A percentile compares a stretch with the other conserved stretches of the same genome.
Evolutionary conservation across 2,329 filamentous ascomycete species (phyloP).

Genomic region (Botrytis aclada): DNA sequence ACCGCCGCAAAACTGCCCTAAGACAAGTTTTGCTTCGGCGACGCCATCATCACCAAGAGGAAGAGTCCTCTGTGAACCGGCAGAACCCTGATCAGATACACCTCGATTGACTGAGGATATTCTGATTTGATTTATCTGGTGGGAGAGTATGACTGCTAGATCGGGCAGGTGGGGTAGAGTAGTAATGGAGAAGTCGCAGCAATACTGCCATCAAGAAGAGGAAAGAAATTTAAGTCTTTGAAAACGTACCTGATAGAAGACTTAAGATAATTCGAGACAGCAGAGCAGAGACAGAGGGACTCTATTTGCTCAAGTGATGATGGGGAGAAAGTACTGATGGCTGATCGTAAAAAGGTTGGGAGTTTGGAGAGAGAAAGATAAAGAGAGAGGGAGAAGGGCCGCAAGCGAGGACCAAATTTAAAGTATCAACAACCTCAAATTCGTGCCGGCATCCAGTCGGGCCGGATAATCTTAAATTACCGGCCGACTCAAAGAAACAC

Average conservation of each 20-base stretch:
- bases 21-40: background rate
- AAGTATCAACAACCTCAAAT: background rate
- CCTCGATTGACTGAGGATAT: background rate
- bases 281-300: conserved; percentile 10
- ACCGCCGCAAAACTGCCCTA: no score
- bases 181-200: background rate
- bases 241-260: background rate
- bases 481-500: background rate
- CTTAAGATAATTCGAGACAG: background rate
- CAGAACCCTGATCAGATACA: background rate
- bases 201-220: background rate
- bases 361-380: background rate
- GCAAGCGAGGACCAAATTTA: background rate
- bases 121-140: no score
- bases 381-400: background rate
- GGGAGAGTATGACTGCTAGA: background rate
- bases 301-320: conserved; percentile 8
- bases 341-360: background rate
- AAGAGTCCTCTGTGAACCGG: background rate
- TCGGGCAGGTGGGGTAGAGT: background rate
- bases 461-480: background rate
- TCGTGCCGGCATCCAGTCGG: background rate
- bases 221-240: background rate
- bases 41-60: background rate
- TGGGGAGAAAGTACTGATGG: background rate